These are phyloP conservation scores for Domatiomyces catenatus DNA, from an alignment of 2,329 filamentous ascomycete genomes.

Conservation along the genomic window DNA sequence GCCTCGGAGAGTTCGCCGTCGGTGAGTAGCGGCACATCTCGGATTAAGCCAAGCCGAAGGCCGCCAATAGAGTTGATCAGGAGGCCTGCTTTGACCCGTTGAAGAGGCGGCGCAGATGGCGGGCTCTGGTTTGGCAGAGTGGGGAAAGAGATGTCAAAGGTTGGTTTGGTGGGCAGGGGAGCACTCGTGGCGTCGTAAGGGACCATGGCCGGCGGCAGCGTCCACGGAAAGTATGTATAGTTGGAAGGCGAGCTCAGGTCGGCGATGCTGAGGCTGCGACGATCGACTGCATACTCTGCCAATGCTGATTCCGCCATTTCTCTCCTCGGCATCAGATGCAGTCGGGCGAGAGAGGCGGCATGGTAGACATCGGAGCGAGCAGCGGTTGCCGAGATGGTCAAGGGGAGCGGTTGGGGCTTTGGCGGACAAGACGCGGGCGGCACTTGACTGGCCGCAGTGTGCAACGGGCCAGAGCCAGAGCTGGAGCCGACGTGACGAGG, in stretches of 20 bases:
- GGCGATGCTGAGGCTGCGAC: constrained; percentile 40
- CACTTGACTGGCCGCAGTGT: constrained; percentile 1
- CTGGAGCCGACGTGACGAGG: constrained; percentile 34
- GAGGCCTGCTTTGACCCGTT: constrained; percentile 44
- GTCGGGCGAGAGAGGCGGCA: constrained; percentile 66
- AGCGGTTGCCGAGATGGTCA: constrained; percentile 66
- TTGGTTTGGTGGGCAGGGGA: constrained; percentile 52
- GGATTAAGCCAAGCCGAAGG: constrained; percentile 37
- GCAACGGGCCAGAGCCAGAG: neutral
- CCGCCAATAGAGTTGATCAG: constrained; percentile 46
- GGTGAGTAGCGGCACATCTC: constrained; percentile 25
- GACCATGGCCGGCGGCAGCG: constrained; percentile 59
- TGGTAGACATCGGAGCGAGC: constrained; percentile 73
- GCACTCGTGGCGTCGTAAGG: constrained; percentile 64
- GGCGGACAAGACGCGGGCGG: constrained; percentile 41
- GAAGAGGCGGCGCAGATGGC: constrained; percentile 33
- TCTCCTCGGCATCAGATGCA: constrained; percentile 55
- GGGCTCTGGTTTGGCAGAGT: constrained; percentile 35
- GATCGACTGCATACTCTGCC: constrained; percentile 37
- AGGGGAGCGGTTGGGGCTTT: constrained; percentile 42
- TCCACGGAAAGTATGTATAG: constrained; percentile 86
- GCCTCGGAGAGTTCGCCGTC: constrained; percentile 21
- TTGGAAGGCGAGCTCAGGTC: constrained; percentile 51
- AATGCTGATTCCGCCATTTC: constrained; percentile 43
- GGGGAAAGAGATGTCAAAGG: constrained; percentile 56